A percentile compares a stretch with the other conserved stretches of the same genome.
phyloP scores from a whole-genome alignment of 805 yeast species.

The Kluyveromyces starmeri region DNA sequence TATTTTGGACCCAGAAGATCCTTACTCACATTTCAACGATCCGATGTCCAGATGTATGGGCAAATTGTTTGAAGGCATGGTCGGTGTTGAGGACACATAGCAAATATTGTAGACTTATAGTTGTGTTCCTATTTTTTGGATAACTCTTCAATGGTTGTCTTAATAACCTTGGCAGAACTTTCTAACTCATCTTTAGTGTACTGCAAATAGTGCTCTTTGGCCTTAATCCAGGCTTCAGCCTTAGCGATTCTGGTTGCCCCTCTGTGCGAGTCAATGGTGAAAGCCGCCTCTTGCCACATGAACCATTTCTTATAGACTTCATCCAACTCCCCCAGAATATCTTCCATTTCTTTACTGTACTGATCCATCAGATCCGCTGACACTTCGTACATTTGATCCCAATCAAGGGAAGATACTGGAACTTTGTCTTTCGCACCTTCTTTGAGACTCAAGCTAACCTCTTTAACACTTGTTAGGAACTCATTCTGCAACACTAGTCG shows the following conservation, averaged over 20 bases:
- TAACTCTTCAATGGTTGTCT: constrained; percentile 19
- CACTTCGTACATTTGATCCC: constrained; percentile 25
- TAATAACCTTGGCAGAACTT: constrained; percentile 22
- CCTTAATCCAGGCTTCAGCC: constrained; percentile 23
- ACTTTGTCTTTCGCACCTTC: constrained; percentile 6
- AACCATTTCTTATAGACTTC: constrained; percentile 17
- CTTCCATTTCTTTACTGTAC: constrained; percentile 22
- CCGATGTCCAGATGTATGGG: constrained; percentile 37
- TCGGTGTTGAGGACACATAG: constrained; percentile 26
- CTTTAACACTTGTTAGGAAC: constrained; percentile 12
- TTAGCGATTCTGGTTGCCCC: constrained; percentile 20
- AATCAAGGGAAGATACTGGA: constrained; percentile 16
- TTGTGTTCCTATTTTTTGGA: constrained; percentile 9
- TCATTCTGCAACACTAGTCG: constrained; percentile 13
- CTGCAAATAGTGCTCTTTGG: constrained; percentile 19
- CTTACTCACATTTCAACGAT: constrained; percentile 46
- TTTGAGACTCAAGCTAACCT: constrained; percentile 12
- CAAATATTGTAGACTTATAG: no score
- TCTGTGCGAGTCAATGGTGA: constrained; percentile 24
- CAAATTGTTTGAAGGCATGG: constrained; percentile 44
- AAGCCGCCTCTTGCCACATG: constrained; percentile 29
- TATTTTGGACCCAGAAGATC: constrained; percentile 31
- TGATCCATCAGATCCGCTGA: constrained; percentile 25
- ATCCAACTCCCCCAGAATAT: constrained; percentile 16
- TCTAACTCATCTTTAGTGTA: constrained; percentile 17